Conservation (phyloP, 306 rosid species). For the Medicago arabica region DNA sequence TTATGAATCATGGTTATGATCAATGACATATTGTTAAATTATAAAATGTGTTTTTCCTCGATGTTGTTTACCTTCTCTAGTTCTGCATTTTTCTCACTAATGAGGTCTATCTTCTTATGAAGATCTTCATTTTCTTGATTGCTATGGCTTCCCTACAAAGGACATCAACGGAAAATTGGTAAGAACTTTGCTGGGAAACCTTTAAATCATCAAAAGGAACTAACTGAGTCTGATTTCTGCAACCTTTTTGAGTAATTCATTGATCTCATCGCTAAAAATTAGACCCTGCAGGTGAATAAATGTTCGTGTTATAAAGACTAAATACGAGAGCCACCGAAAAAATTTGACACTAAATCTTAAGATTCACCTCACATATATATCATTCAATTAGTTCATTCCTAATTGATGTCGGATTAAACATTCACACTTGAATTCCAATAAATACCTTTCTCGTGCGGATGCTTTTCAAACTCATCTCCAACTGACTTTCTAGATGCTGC, state of each 20-base stretch:
- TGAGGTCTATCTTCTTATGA: slow-evolving; percentile 48
- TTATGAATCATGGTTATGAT: neutral
- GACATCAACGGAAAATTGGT: slow-evolving; percentile 35
- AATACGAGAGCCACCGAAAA: neutral
- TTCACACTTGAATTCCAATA: neutral
- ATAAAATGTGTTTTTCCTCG: neutral
- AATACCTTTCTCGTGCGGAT: slow-evolving; percentile 73
- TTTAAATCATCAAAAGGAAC: slow-evolving; percentile 12
- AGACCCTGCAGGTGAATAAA: slow-evolving; percentile 58
- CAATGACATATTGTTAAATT: neutral
- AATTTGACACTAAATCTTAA: neutral
- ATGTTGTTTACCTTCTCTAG: slow-evolving; percentile 53
- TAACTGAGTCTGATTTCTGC: neutral
- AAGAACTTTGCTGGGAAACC: slow-evolving; percentile 8
- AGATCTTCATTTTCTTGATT: slow-evolving; percentile 56
- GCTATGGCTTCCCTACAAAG: slow-evolving; percentile 56
- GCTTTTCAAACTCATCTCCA: slow-evolving; percentile 74
- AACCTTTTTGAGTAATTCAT: slow-evolving; percentile 59
- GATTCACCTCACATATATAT: neutral
- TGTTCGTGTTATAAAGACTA: slow-evolving; percentile 16
- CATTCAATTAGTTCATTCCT: neutral
- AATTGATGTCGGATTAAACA: neutral
- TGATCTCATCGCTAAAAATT: slow-evolving; percentile 56
- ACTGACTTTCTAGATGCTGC: slow-evolving; percentile 68
- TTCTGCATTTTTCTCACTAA: slow-evolving; percentile 56